Evolutionary conservation across 805 yeast genomes (phyloP), one percentile per base, ranked within the genome.

Genomic region (Scheffersomyces ergatensis): DNA sequence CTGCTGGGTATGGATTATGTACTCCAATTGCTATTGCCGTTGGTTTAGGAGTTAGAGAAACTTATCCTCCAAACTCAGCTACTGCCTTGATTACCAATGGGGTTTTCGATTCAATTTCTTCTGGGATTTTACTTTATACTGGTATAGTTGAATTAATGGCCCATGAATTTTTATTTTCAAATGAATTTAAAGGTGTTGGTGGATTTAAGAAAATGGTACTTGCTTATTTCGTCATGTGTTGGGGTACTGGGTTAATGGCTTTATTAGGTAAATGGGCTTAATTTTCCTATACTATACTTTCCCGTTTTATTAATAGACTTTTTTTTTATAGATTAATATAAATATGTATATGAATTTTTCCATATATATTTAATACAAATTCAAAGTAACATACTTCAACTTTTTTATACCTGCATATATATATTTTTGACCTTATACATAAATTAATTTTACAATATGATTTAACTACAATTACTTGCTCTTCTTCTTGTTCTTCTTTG

Each of bases 111-210:
- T 70, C 92, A 1, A 70, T 87, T 35, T 83, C 92, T 21, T 74
- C 92, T 0, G 96, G 96, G 36, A 82, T 87, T 42, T 67, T 87
- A 51, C 66, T 86, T 21, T 87, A 86, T 62, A 83, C 89, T 18
- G 88, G 90, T 42, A 57, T 85, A 33, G 86, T 86, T 11, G 95
- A 86, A 58, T 65, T 86, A 42, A 76, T 86, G 82, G 93, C 92
- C 2, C 83, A 80, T 50, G 95, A 87, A 50, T 81, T 83, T 53
- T 64, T 82, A 42, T 77, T 72, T 56, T 72, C 83, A 15, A 77
- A 72, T 39, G 83, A 78, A 49, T 80, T 85, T 57, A 80, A 79
- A 51, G 83, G 85, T n/a, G 57, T 64, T n/a, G 64, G 60, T 27
- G 79, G 83, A 1, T 65, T 77, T 36, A 68, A 65, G 44, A 77